A percentile compares a stretch with the other conserved stretches of the same genome.
These are phyloP conservation scores for Myxozyma monticola DNA, from an alignment of 805 yeast genomes.

Conservation along the genomic window DNA sequence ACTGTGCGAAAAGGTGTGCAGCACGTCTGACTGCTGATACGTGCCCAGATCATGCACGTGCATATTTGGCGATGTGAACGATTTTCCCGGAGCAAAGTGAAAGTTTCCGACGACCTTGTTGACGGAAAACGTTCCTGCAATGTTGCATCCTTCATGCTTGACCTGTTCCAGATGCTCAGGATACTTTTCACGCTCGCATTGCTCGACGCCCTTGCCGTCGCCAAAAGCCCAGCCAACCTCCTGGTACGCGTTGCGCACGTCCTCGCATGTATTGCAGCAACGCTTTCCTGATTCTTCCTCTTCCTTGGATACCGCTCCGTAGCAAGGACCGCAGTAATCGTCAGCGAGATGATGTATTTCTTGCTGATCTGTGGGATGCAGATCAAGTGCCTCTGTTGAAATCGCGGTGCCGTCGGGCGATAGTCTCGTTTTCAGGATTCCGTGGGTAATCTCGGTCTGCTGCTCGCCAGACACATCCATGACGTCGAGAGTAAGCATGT, in stretches of 20 bases:
- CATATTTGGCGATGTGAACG: conserved; percentile 54
- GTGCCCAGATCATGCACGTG: conserved; percentile 87
- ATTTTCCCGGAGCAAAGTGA: conserved; percentile 95
- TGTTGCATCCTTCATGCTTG: conserved; percentile 82
- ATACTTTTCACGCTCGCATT: conserved; percentile 88
- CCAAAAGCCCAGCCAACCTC: conserved; percentile 80
- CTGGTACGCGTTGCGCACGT: conserved; percentile 78
- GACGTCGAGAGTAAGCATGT: conserved; percentile 73
- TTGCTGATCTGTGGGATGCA: conserved; percentile 35
- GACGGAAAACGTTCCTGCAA: conserved; percentile 74
- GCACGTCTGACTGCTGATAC: conserved; percentile 51
- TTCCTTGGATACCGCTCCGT: conserved; percentile 71
- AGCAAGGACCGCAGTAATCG: conserved; percentile 84
- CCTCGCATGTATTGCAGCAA: conserved; percentile 87
- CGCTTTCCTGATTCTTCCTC: conserved; percentile 44
- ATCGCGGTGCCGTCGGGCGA: conserved; percentile 53
- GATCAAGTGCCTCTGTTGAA: conserved; percentile 46
- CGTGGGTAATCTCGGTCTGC: conserved; percentile 71
- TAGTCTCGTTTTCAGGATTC: conserved; percentile 70
- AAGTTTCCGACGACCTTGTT: conserved; percentile 86
- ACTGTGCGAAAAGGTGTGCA: conserved; percentile 72
- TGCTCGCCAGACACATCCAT: conserved; percentile 87
- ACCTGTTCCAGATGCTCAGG: conserved; percentile 60
- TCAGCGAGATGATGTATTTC: conserved; percentile 37
- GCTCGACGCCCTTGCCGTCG: conserved; percentile 84